These are phyloP conservation scores for Chaetoceros muelleri DNA, from an alignment of 108 stramenopile species.

Conservation along the genomic window DNA sequence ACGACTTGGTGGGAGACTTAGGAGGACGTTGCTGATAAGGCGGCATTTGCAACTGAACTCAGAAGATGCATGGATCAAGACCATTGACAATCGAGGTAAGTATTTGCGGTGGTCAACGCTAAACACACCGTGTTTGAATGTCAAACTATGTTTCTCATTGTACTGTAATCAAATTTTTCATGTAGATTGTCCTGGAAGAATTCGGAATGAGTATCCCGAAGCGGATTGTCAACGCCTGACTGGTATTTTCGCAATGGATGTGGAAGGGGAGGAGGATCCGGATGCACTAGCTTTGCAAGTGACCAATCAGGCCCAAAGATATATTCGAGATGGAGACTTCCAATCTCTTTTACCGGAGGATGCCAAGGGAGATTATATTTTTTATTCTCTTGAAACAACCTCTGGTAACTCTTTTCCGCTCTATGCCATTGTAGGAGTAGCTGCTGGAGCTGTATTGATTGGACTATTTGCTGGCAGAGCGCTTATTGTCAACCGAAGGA, in stretches of 20 bases:
- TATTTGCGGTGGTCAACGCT: neutral
- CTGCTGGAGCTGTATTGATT: neutral
- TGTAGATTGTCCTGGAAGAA: neutral
- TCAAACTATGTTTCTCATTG: no score
- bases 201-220: neutral
- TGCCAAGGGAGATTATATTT: neutral
- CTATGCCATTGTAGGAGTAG: neutral
- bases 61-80: neutral
- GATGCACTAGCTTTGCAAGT: no score
- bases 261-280: no score
- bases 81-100: neutral
- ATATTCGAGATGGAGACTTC: neutral
- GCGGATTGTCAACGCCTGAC: neutral
- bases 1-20: neutral
- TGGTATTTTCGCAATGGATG: neutral
- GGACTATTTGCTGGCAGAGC: neutral
- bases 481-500: neutral
- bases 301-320: neutral
- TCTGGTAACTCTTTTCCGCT: neutral
- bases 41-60: neutral
- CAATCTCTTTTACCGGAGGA: neutral
- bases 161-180: no score
- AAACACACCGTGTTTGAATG: no score
- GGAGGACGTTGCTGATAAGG: neutral
- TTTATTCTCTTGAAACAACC: neutral